Conservation (phyloP, 169 alveolate genomes). For the Ichthyophthirius multifiliis region DNA sequence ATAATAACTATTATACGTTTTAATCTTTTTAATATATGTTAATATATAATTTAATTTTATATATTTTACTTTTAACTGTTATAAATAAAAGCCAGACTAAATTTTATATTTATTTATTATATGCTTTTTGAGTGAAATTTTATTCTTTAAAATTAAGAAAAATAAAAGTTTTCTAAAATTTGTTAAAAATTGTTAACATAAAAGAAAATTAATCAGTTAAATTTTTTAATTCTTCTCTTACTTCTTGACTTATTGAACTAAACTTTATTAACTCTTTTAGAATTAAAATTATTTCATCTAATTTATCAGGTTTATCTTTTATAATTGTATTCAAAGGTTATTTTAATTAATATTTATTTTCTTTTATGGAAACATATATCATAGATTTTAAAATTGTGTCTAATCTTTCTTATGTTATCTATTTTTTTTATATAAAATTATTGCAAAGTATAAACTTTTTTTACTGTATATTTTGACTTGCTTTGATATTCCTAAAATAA, state of each 20-base stretch:
- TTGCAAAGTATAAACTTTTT: background rate
- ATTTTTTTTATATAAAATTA: background rate
- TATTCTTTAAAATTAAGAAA: background rate
- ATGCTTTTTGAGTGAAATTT: background rate
- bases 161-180: background rate
- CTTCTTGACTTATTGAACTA: background rate
- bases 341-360: background rate
- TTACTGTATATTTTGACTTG: background rate
- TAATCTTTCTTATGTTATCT: background rate
- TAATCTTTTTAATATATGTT: background rate
- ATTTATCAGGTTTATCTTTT: background rate
- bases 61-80: background rate
- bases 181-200: background rate
- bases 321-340: background rate
- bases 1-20: background rate
- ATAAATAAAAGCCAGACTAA: background rate
- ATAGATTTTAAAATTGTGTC: background rate
- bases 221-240: background rate
- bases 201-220: background rate
- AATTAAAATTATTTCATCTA: background rate
- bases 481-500: background rate
- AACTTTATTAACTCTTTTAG: background rate
- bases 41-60: background rate
- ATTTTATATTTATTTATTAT: background rate
- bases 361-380: background rate